Base-by-base conservation (phyloP, 306 rosid genomes). In the Castanea mollissima region DNA sequence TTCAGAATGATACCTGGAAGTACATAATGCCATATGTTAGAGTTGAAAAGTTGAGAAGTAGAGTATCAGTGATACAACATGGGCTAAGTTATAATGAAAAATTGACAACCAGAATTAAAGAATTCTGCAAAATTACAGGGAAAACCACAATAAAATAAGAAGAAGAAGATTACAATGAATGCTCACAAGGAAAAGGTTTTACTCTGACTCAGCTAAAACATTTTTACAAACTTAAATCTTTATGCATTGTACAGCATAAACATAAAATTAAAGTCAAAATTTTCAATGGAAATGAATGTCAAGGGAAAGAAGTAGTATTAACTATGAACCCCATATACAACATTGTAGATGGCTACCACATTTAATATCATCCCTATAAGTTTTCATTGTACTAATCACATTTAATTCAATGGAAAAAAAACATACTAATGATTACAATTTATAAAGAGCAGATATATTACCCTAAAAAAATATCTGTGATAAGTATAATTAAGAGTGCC, bases 391-490 rank as follows among this genome's bases (percentile, higher is more conserved):
- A 35, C 51, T 34, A 67, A 34, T 18, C 27, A 64, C 3, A 31
- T 32, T 18, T 35, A 11, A 59, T 59, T 21, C 31, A 67, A 34
- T 7, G 20, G 72, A 38, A 41, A 32, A 1, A 41, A 19, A 21
- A 56, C 35, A 67, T 10, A 41, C 20, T 38, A 77, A 75, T 69
- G 58, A 23, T 60, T 78, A 75, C 11, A 58, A 32, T 55, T 12
- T 54, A 54, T 27, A 60, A 65, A 67, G 55, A 52, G 56, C 74
- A 71, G 59, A 78, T 73, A 85, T 80, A 75, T 91, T 92, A 95
- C 99, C 99, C 99, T 75, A 95, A 83, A 87, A 95, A 91, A 80
- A 91, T 92, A 90, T 95, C 98, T 76, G 98, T 87, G 86, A 91
- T 60, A 74, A 90, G 88, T 87, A 95, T 92, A 83, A 95, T 90